Evolutionary conservation across 345 rosid species (phyloP).

Genomic region (Gossypium sturtianum): DNA sequence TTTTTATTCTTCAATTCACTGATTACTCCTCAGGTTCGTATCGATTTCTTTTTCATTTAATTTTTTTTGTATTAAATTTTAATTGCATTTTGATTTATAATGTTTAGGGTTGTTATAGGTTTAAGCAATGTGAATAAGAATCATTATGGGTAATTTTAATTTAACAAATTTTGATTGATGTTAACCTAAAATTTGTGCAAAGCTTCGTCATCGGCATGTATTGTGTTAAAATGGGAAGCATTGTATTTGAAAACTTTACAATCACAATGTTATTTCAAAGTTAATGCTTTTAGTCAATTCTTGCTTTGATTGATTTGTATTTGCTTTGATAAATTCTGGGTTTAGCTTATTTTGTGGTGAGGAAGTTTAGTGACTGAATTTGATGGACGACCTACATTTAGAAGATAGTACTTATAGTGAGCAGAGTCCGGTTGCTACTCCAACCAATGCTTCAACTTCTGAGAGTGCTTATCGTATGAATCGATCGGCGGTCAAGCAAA

Average conservation of each 20-base stretch:
- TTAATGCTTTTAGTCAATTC: not conserved
- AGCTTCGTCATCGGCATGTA: not conserved
- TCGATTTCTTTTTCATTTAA: not conserved
- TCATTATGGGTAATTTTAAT: not conserved
- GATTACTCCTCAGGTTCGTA: conserved; percentile 5
- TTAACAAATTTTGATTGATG: not conserved
- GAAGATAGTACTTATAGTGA: conserved; percentile 5
- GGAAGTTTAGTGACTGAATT: not conserved
- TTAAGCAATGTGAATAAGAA: not conserved
- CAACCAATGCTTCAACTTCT: conserved; percentile 18
- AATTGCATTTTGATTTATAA: not conserved
- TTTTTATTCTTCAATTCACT: not conserved
- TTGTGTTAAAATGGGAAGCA: not conserved
- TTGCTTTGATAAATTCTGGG: not conserved
- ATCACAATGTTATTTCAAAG: not conserved
- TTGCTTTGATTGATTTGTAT: not conserved
- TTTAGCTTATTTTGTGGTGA: not conserved
- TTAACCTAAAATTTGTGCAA: not conserved
- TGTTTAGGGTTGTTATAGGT: not conserved
- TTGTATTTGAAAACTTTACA: not conserved
- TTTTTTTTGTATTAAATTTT: not conserved
- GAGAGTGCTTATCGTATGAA: conserved; percentile 25
- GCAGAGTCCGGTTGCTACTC: conserved; percentile 19
- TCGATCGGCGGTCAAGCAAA: conserved; percentile 24
- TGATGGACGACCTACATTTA: conserved; percentile 14